Evolutionary conservation across 768 basidiomycete genomes (phyloP).

Genomic region (Terana coerulea): DNA sequence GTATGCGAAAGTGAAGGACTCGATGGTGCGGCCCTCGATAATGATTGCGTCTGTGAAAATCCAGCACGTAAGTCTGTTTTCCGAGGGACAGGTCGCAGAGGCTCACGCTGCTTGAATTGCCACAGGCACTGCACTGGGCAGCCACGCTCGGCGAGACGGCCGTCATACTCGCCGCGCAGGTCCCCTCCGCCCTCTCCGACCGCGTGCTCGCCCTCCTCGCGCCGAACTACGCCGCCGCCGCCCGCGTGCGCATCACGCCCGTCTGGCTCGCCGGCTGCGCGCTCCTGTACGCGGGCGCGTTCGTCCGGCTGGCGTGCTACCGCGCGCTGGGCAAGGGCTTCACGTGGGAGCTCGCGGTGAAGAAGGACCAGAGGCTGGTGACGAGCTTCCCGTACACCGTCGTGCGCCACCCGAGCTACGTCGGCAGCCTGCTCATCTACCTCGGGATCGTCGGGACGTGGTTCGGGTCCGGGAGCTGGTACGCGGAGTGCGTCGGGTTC

Average conservation of each 20-base stretch:
- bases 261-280: not conserved
- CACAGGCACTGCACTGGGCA: not conserved
- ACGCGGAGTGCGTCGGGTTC: not conserved
- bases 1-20: not conserved
- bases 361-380: slow-evolving; percentile 13
- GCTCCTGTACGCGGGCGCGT: not conserved
- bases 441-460: slow-evolving; percentile 6
- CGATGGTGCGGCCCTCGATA: not conserved
- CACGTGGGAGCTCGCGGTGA: slow-evolving; percentile 15
- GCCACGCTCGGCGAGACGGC: not conserved
- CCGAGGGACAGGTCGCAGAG: not conserved
- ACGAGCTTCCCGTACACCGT: slow-evolving; percentile 14
- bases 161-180: not conserved
- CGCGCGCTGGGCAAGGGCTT: slow-evolving; percentile 15
- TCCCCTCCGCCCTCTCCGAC: not conserved
- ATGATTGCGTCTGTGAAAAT: not conserved
- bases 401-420: slow-evolving; percentile 19
- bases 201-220: not conserved
- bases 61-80: not conserved
- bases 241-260: not conserved
- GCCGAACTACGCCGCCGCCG: not conserved
- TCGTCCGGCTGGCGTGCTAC: slow-evolving; percentile 5
- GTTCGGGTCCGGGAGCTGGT: slow-evolving; percentile 9
- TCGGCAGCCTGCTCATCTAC: slow-evolving; percentile 3
- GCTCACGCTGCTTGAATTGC: not conserved